Conservation (phyloP, 1,284 basidiomycete genomes). For the Fomitiporia mediterranea region DNA sequence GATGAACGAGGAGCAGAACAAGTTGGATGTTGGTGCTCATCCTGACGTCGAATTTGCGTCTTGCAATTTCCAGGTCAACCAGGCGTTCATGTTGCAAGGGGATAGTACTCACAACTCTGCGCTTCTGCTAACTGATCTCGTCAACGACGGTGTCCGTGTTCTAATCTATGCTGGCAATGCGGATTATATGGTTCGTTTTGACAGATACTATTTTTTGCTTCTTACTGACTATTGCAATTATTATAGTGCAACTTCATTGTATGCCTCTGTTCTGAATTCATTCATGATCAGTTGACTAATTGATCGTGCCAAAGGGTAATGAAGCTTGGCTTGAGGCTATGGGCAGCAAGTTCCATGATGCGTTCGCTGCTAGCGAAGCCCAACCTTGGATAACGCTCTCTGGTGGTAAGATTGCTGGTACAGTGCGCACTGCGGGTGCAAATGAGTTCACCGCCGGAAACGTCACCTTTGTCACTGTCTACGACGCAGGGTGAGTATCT, state of each 20-base stretch:
- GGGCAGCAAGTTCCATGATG: constrained; percentile 55
- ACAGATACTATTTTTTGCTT: constrained; percentile 6
- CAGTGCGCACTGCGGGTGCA: constrained; percentile 59
- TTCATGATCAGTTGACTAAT: background rate
- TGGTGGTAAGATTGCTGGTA: constrained; percentile 45
- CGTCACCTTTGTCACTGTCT: constrained; percentile 67
- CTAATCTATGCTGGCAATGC: constrained; percentile 83
- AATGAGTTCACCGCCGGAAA: constrained; percentile 62
- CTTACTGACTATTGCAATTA: constrained; percentile 57
- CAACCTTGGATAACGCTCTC: constrained; percentile 52
- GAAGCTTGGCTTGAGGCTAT: constrained; percentile 64
- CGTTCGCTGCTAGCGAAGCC: constrained; percentile 51
- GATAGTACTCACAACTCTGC: constrained; percentile 80
- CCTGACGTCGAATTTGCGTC: constrained; percentile 50
- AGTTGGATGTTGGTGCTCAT: constrained; percentile 72
- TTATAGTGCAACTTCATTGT: constrained; percentile 63
- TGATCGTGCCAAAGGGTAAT: constrained; percentile 47
- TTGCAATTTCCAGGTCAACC: constrained; percentile 63
- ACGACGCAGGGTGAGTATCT: constrained; percentile 64
- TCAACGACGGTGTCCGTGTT: constrained; percentile 72
- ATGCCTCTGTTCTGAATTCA: constrained; percentile 18
- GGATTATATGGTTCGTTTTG: constrained; percentile 33
- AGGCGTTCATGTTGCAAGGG: constrained; percentile 66
- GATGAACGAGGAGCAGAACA: constrained; percentile 68
- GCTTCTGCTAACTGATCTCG: constrained; percentile 64